Percentiles rank a stretch among this genome's conserved stretches.
These are phyloP conservation scores for Teratosphaeria zuluensis DNA, from an alignment of 2,329 filamentous ascomycete species.

Conservation along the genomic window DNA sequence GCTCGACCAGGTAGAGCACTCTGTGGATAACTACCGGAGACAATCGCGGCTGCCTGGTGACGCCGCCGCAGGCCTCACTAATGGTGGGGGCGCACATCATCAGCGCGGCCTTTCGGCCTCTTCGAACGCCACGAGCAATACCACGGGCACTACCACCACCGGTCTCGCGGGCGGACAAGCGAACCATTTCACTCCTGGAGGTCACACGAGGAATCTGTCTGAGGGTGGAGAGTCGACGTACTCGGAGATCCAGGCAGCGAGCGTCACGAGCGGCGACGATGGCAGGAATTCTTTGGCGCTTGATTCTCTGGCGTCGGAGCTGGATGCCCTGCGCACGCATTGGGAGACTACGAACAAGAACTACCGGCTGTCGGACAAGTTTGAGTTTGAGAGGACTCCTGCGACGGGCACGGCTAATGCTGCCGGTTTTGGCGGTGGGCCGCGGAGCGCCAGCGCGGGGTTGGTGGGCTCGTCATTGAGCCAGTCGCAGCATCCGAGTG, in stretches of 20 bases:
- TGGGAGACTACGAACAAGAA: slow-evolving; percentile 97
- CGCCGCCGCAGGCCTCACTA: slow-evolving; percentile 6
- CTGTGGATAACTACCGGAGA: slow-evolving; percentile 88
- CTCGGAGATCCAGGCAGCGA: slow-evolving; percentile 28
- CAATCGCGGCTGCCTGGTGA: slow-evolving; percentile 43
- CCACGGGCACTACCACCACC: slow-evolving; percentile 26
- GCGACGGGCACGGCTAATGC: slow-evolving; percentile 28
- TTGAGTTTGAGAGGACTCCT: slow-evolving; percentile 53
- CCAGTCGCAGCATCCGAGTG: neutral
- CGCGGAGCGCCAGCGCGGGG: neutral
- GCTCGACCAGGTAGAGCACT: slow-evolving; percentile 86
- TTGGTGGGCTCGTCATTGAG: too few relatives aligned
- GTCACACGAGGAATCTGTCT: slow-evolving; percentile 48
- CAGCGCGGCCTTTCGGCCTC: slow-evolving; percentile 41
- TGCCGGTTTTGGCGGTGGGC: slow-evolving; percentile 44
- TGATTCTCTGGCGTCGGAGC: slow-evolving; percentile 82
- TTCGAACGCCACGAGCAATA: slow-evolving; percentile 3
- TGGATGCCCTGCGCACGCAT: slow-evolving; percentile 79
- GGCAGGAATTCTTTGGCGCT: slow-evolving; percentile 39
- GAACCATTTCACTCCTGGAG: slow-evolving; percentile 13
- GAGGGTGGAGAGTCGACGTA: slow-evolving; percentile 51
- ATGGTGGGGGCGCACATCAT: slow-evolving; percentile 17
- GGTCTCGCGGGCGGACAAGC: slow-evolving; percentile 8
- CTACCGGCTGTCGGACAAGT: slow-evolving; percentile 84
- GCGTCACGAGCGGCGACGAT: slow-evolving; percentile 9